Evolutionary conservation across 495 filamentous ascomycete species (phyloP).

Genomic region (Sporormia fimetaria): DNA sequence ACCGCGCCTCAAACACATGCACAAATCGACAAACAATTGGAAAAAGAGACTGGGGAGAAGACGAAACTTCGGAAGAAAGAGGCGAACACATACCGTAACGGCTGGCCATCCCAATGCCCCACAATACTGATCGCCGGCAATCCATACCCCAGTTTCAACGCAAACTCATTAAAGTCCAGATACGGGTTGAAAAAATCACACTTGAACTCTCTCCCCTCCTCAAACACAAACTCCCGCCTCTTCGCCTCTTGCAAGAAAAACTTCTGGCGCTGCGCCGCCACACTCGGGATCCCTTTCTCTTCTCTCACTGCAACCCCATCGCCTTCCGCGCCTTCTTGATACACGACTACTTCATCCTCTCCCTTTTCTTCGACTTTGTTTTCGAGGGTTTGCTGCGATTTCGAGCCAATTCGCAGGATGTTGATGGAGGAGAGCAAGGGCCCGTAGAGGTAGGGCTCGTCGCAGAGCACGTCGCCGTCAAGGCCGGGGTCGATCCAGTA

Average conservation of each 20-base stretch:
- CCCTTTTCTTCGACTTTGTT: conserved; percentile 6
- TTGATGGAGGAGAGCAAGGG: conserved; percentile 63
- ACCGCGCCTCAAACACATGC: not conserved
- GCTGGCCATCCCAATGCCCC: conserved; percentile 71
- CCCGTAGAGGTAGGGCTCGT: conserved; percentile 73
- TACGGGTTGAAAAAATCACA: conserved; percentile 87
- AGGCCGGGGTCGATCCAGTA: conserved; percentile 79
- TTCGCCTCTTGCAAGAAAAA: conserved; percentile 28
- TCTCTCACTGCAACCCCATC: conserved; percentile 39
- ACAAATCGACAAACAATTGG: not conserved
- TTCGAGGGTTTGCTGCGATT: conserved; percentile 8
- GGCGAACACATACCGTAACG: conserved; percentile 29
- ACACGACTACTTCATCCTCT: conserved; percentile 32
- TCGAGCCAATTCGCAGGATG: conserved; percentile 52
- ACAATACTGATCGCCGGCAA: conserved; percentile 78
- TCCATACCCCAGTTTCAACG: conserved; percentile 62
- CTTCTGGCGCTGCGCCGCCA: conserved; percentile 26
- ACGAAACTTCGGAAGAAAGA: not conserved
- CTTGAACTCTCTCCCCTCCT: conserved; percentile 50
- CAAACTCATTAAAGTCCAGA: conserved; percentile 70
- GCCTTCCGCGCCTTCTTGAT: conserved; percentile 60
- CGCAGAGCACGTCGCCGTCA: conserved; percentile 74
- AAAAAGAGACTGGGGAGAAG: conserved; percentile 2
- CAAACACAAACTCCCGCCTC: conserved; percentile 44
- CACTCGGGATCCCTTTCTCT: conserved; percentile 23